Evolutionary conservation across 2,329 filamentous ascomycete genomes (phyloP).

Genomic region (Lasiodiplodia sp.): DNA sequence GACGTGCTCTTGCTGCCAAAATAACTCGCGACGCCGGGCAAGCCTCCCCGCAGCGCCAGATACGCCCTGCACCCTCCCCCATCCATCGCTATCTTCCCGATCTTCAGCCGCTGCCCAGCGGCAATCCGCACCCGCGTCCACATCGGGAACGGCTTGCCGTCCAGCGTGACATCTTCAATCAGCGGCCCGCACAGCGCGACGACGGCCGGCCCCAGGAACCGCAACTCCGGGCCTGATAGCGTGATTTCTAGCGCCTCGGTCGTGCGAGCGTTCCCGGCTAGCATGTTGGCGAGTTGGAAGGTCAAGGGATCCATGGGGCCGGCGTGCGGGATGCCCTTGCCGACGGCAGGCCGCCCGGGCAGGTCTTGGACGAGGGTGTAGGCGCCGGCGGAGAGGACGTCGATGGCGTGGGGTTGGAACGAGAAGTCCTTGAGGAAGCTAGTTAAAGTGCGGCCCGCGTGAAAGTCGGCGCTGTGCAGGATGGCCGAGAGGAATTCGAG

Average conservation of each 20-base stretch:
- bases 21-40: constrained; percentile 61
- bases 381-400: constrained; percentile 63
- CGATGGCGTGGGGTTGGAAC: constrained; percentile 61
- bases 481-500: constrained; percentile 63
- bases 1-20: constrained; percentile 67
- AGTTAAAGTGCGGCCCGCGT: constrained; percentile 62
- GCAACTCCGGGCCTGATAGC: constrained; percentile 64
- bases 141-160: constrained; percentile 59
- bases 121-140: constrained; percentile 62
- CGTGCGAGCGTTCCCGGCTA: constrained; percentile 63
- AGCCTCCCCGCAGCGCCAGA: constrained; percentile 64
- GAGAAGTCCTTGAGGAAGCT: constrained; percentile 61
- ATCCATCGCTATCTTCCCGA: constrained; percentile 57
- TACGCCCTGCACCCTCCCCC: constrained; percentile 63
- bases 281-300: constrained; percentile 64
- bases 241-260: constrained; percentile 68
- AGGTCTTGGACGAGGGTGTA: constrained; percentile 68
- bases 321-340: constrained; percentile 65
- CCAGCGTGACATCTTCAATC: constrained; percentile 58
- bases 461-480: constrained; percentile 55
- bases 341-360: constrained; percentile 63
- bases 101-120: constrained; percentile 60
- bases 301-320: constrained; percentile 70
- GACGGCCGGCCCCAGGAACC: constrained; percentile 62
- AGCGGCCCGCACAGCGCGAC: constrained; percentile 65